These are phyloP conservation scores for Colletotrichum sp. DNA, from an alignment of 2,329 filamentous ascomycete species.

Conservation along the genomic window DNA sequence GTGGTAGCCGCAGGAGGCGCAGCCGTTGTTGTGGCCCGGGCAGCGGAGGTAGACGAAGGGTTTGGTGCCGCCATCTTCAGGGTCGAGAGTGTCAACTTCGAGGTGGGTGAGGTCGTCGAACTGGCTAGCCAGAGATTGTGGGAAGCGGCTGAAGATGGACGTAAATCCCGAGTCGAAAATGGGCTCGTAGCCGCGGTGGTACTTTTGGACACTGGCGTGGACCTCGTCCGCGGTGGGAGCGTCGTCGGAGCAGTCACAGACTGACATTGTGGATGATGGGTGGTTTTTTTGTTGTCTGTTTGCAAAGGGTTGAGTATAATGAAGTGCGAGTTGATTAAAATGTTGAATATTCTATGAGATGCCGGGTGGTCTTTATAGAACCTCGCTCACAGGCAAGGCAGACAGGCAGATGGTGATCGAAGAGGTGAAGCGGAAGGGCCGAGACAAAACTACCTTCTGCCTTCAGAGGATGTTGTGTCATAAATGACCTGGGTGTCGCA, in stretches of 20 bases:
- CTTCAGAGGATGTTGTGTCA: fast-evolving
- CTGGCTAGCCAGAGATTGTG: neutral
- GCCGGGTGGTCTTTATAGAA: too few species aligned
- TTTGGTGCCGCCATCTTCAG: neutral
- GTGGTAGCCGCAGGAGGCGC: neutral
- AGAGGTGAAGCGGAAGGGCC: too few species aligned
- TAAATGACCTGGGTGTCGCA: too few species aligned
- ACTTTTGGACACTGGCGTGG: neutral
- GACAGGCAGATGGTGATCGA: too few species aligned
- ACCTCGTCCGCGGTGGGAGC: neutral
- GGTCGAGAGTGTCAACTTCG: neutral
- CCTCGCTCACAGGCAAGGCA: too few species aligned
- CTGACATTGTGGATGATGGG: neutral
- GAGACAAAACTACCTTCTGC: fast-evolving
- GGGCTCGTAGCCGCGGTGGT: neutral
- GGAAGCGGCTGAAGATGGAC: neutral
- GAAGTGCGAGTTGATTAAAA: too few species aligned
- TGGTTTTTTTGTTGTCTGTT: too few species aligned
- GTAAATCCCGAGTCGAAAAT: neutral
- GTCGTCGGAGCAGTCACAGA: neutral
- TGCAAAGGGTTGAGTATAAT: too few species aligned
- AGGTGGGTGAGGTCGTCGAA: neutral
- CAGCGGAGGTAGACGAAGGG: neutral
- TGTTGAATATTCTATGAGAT: too few species aligned
- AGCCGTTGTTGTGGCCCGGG: neutral